These are phyloP conservation scores for Puccinellia tenuiflora DNA, from an alignment of 176 grass and related monocot genomes.

Conservation along the genomic window DNA sequence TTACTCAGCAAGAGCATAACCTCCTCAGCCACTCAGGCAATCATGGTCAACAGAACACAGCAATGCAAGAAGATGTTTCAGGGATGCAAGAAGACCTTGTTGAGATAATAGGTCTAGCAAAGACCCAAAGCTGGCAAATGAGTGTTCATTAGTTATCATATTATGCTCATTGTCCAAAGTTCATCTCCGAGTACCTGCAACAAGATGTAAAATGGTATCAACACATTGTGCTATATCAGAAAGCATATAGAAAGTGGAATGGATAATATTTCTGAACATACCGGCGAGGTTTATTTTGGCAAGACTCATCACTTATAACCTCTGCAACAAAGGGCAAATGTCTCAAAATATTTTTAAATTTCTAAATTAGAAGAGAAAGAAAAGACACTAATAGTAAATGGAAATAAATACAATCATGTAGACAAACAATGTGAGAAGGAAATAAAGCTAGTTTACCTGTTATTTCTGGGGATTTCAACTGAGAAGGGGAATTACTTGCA, in stretches of 20 bases:
- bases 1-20: background rate
- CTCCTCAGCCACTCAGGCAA: slow-evolving; percentile 83
- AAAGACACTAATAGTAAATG: background rate
- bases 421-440: background rate
- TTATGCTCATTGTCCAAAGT: slow-evolving; percentile 72
- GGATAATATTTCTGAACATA: slow-evolving; percentile 24
- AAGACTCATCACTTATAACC: slow-evolving; percentile 51
- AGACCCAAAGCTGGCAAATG: slow-evolving; percentile 24
- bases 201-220: slow-evolving; percentile 24
- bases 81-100: slow-evolving; percentile 14
- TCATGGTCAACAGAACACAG: slow-evolving; percentile 68
- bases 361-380: background rate
- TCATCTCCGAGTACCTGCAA: slow-evolving; percentile 90
- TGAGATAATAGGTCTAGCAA: no score
- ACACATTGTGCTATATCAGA: background rate
- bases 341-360: background rate
- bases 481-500: slow-evolving; percentile 27
- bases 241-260: background rate
- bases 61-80: slow-evolving; percentile 46
- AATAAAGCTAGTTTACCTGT: slow-evolving; percentile 23
- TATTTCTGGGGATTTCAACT: slow-evolving; percentile 32
- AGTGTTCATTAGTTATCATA: slow-evolving; percentile 8
- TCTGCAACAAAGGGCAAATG: slow-evolving; percentile 49
- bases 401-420: background rate
- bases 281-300: slow-evolving; percentile 95